Evolutionary conservation across 1,284 basidiomycete genomes (phyloP).

Genomic region (Rhodotorula sp.): DNA sequence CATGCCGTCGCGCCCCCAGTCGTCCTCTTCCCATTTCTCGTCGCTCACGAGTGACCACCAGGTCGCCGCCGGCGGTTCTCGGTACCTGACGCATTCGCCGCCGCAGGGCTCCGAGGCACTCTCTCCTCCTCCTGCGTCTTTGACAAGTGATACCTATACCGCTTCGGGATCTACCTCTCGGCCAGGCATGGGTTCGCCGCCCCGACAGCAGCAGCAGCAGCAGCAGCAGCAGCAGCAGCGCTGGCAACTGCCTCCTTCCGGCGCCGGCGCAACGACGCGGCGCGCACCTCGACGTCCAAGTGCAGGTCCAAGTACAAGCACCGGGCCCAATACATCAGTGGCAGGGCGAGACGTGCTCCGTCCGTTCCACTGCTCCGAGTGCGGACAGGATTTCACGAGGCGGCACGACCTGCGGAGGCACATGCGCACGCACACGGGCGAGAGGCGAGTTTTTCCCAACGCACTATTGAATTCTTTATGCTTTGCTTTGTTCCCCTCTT

Average conservation of each 20-base stretch:
- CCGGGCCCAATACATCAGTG: neutral
- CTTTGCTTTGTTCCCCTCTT: neutral
- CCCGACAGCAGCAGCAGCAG: neutral
- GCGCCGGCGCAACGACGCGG: neutral
- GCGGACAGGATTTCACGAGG: slow-evolving; percentile 7
- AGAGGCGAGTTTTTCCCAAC: slow-evolving; percentile 5
- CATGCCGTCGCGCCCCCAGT: too few relatives aligned
- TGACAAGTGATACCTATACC: too few relatives aligned
- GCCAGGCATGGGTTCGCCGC: neutral
- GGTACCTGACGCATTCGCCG: too few relatives aligned
- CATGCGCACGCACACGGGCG: slow-evolving; percentile 13
- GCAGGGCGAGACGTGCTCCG: too few relatives aligned
- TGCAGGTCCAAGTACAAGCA: too few relatives aligned
- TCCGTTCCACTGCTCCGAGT: neutral
- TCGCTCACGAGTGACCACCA: too few relatives aligned
- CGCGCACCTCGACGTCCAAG: neutral
- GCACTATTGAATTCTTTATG: neutral
- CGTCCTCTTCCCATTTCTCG: too few relatives aligned
- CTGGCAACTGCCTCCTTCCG: neutral
- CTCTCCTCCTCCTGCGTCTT: too few relatives aligned
- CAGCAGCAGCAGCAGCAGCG: neutral
- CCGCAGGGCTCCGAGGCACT: too few relatives aligned
- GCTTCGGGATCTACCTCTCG: neutral
- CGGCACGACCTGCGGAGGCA: slow-evolving; percentile 19
- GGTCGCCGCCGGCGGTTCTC: too few relatives aligned